phyloP scores from a whole-genome alignment of 2,329 filamentous ascomycete species.

The Cercospora zeina region DNA sequence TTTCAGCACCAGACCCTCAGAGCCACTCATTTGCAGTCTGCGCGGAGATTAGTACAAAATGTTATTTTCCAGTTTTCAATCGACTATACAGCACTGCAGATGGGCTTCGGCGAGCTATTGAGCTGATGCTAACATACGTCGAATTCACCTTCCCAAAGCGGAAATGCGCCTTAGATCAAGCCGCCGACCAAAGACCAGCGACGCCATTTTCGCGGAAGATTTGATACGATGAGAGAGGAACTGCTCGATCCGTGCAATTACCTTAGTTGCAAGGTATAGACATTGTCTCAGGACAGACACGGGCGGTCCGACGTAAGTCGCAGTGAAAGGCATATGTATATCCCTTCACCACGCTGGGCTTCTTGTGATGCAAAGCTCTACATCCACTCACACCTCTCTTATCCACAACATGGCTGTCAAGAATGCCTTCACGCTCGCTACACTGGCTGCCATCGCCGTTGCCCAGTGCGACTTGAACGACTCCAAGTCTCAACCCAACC shows the following conservation, averaged over 20 bases:
- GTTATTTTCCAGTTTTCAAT: too few species aligned
- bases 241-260: too few species aligned
- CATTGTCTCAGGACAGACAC: neutral
- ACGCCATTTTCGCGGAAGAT: neutral
- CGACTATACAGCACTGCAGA: too few species aligned
- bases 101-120: too few species aligned
- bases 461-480: neutral
- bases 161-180: neutral
- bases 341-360: neutral
- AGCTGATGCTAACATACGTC: too few species aligned
- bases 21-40: too few species aligned
- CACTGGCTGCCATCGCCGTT: neutral
- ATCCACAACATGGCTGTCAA: neutral
- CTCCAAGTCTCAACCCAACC: constrained; percentile 23
- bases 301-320: neutral
- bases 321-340: neutral
- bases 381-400: neutral
- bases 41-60: too few species aligned
- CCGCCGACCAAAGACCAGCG: neutral
- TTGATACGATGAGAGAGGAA: too few species aligned
- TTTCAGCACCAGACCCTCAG: too few species aligned
- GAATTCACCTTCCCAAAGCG: too few species aligned
- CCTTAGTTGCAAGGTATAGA: too few species aligned
- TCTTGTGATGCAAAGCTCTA: neutral
- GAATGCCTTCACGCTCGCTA: neutral